Conservation (phyloP, 2,329 filamentous ascomycete genomes). For the Aureobasidium melanogenum region DNA sequence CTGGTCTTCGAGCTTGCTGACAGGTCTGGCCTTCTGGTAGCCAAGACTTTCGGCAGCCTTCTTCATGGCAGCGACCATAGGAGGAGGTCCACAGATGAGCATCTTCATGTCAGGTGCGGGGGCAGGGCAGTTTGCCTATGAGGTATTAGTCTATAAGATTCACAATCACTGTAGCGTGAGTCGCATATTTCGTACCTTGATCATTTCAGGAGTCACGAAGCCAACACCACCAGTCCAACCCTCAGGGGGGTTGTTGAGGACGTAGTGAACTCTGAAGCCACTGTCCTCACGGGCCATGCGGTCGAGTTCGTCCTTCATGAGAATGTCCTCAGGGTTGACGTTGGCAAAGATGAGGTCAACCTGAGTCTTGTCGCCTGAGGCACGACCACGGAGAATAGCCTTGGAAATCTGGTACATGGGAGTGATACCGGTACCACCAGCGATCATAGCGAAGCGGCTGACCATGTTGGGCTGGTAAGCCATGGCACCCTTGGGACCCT, state of each 20-base stretch:
- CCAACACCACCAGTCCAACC: slow-evolving; percentile 88
- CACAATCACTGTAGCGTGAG: background rate
- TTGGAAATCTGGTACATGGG: slow-evolving; percentile 96
- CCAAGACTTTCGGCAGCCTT: slow-evolving; percentile 84
- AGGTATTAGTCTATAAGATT: background rate
- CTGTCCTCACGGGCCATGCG: slow-evolving; percentile 65
- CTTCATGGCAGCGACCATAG: slow-evolving; percentile 96
- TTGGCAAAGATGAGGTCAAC: slow-evolving; percentile 96
- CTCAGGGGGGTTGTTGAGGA: slow-evolving; percentile 90
- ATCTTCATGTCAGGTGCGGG: slow-evolving; percentile 85
- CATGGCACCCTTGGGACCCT: slow-evolving; percentile 94
- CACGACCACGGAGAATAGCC: slow-evolving; percentile 53
- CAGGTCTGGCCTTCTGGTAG: slow-evolving; percentile 83
- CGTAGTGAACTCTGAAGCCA: slow-evolving; percentile 83
- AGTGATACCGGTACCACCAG: slow-evolving; percentile 93
- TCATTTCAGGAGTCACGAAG: slow-evolving; percentile 93
- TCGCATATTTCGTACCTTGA: slow-evolving; percentile 47
- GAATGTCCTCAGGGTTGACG: slow-evolving; percentile 83
- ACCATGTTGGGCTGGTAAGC: slow-evolving; percentile 97
- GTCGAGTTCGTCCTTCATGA: slow-evolving; percentile 88
- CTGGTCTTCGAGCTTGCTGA: slow-evolving; percentile 97
- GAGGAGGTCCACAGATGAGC: slow-evolving; percentile 86
- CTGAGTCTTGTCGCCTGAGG: slow-evolving; percentile 62
- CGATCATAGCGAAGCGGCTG: slow-evolving; percentile 93
- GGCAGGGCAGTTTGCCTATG: slow-evolving; percentile 67